phyloP scores from a whole-genome alignment of 2,329 filamentous ascomycete species.

The Penicillium griseofulvum region DNA sequence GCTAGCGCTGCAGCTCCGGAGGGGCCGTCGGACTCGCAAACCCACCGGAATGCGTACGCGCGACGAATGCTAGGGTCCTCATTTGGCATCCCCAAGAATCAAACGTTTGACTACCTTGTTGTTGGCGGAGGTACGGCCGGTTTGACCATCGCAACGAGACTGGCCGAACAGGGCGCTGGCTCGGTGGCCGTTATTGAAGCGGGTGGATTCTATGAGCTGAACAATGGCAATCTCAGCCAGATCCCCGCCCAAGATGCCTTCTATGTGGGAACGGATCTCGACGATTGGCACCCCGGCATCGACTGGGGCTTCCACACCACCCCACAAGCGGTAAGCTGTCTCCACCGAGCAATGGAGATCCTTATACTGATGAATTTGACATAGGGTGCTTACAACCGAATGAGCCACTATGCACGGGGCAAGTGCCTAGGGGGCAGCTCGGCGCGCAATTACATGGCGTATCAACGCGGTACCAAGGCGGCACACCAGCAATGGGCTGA shows the following conservation, averaged over 20 bases:
- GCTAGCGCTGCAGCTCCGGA: no score
- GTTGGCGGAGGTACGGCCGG: background rate
- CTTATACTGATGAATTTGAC: background rate
- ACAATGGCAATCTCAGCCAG: background rate
- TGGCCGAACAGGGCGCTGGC: background rate
- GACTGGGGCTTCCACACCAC: background rate
- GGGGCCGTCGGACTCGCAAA: no score
- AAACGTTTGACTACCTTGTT: background rate
- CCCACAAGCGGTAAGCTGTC: background rate
- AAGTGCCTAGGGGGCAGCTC: background rate
- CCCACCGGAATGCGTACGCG: no score
- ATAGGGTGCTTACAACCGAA: background rate
- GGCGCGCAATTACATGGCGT: background rate
- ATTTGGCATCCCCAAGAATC: background rate
- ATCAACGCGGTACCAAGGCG: background rate
- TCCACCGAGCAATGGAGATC: background rate
- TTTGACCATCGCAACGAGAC: background rate
- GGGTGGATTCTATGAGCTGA: background rate
- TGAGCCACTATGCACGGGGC: background rate
- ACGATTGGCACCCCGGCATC: background rate
- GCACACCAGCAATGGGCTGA: background rate
- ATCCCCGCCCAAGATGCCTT: background rate
- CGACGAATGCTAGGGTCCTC: background rate
- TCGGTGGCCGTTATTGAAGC: background rate
- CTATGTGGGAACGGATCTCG: background rate